Evolutionary conservation across 345 rosid species (phyloP).

Genomic region (Eucalyptus viminalis): DNA sequence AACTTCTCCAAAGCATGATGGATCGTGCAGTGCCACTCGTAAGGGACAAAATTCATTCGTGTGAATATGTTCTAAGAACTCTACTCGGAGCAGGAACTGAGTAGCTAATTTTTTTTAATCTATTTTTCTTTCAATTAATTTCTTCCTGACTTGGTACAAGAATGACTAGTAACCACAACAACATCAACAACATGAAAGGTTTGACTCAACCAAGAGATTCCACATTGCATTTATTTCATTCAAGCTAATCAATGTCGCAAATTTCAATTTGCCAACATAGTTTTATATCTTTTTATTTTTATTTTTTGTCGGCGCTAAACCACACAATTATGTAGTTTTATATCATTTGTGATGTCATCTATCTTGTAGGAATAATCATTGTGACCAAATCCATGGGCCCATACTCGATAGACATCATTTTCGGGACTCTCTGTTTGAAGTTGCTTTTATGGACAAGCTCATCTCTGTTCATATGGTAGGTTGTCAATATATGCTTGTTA

Average conservation of each 20-base stretch:
- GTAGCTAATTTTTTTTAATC: too few relatives aligned
- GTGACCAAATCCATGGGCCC: not conserved
- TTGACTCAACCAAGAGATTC: not conserved
- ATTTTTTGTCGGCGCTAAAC: not conserved
- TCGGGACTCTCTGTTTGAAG: not conserved
- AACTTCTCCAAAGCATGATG: too few relatives aligned
- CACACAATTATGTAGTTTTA: not conserved
- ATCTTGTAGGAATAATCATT: not conserved
- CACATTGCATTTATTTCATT: not conserved
- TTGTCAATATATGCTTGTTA: not conserved
- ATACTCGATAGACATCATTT: not conserved
- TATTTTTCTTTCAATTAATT: not conserved
- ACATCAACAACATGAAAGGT: not conserved
- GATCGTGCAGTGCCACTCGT: too few relatives aligned
- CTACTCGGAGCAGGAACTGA: too few relatives aligned
- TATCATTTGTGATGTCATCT: not conserved
- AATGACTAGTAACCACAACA: not conserved
- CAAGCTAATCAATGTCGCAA: too few relatives aligned
- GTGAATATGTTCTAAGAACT: too few relatives aligned
- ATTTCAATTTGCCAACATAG: not conserved
- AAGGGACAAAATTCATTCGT: too few relatives aligned
- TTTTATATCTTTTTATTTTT: too few relatives aligned
- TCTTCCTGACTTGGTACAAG: not conserved
- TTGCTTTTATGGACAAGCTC: not conserved
- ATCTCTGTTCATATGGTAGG: not conserved